Conservation (phyloP, 345 rosid species). For the Hypericum androsaemum region DNA sequence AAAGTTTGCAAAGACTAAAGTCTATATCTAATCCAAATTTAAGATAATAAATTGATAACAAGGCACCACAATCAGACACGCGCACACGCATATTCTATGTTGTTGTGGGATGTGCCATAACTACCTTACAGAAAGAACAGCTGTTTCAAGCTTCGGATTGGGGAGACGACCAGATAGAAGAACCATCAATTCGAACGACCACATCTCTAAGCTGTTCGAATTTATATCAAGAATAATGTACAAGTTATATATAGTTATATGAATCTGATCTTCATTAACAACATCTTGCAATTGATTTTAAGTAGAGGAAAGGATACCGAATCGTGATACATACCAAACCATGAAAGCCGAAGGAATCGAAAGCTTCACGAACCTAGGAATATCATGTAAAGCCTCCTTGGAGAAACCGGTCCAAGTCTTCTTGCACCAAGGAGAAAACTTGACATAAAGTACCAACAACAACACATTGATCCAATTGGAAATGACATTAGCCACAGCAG, state of each 20-base stretch:
- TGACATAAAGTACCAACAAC: slow-evolving; percentile 45
- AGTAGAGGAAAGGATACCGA: too few species aligned
- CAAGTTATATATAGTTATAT: too few species aligned
- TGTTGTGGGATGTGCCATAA: too few species aligned
- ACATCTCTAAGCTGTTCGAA: slow-evolving; percentile 62
- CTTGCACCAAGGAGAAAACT: slow-evolving; percentile 52
- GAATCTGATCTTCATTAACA: slow-evolving; percentile 20
- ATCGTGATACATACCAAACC: slow-evolving; percentile 24
- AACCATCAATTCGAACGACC: slow-evolving; percentile 87
- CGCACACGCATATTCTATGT: too few species aligned
- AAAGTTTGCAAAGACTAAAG: too few species aligned
- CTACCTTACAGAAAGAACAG: slow-evolving; percentile 72
- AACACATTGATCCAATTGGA: slow-evolving; percentile 69
- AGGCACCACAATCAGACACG: too few species aligned
- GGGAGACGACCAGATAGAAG: slow-evolving; percentile 85
- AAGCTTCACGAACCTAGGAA: slow-evolving; percentile 39
- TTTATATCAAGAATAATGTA: background rate
- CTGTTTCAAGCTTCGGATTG: slow-evolving; percentile 56
- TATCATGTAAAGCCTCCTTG: slow-evolving; percentile 37
- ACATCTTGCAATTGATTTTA: slow-evolving; percentile 11
- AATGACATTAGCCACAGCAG: slow-evolving; percentile 59
- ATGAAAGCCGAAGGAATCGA: slow-evolving; percentile 77
- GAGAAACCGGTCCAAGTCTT: slow-evolving; percentile 77
- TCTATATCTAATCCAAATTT: too few species aligned
- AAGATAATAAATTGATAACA: too few species aligned